These are phyloP conservation scores for Mesembryanthemum crystallinum DNA, from an alignment of 148 eudicot species.

Conservation along the genomic window DNA sequence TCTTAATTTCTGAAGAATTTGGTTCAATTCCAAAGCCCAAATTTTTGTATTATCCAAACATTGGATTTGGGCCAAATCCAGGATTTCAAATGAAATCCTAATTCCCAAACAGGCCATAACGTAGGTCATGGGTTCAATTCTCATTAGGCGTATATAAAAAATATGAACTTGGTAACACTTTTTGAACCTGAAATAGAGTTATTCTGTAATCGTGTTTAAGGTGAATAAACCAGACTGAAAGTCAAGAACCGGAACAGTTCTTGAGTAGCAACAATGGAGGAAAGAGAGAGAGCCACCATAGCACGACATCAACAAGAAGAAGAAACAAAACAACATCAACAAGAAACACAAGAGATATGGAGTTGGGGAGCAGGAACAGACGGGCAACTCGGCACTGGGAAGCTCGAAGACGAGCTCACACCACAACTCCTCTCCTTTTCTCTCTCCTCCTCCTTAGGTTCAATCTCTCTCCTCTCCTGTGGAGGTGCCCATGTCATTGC, in stretches of 20 bases:
- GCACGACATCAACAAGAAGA: constrained; percentile 15
- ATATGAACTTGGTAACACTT: too few relatives aligned
- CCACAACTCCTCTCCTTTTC: constrained; percentile 44
- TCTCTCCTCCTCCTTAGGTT: constrained; percentile 29
- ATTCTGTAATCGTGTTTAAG: too few relatives aligned
- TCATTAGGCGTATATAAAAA: too few relatives aligned
- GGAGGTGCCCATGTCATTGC: constrained; percentile 96
- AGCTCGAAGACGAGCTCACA: constrained; percentile 54
- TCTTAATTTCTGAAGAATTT: too few relatives aligned
- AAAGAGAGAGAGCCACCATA: constrained; percentile 21
- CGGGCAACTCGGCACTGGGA: constrained; percentile 70
- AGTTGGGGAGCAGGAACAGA: constrained; percentile 99
- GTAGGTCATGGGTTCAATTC: too few relatives aligned
- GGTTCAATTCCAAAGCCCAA: too few relatives aligned
- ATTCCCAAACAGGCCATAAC: too few relatives aligned
- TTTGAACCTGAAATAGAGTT: too few relatives aligned
- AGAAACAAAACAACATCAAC: constrained; percentile 5
- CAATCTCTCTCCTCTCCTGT: constrained; percentile 60
- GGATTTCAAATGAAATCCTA: too few relatives aligned
- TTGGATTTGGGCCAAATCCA: too few relatives aligned
- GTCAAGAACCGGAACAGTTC: not conserved
- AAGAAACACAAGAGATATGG: constrained; percentile 38
- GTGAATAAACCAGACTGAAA: too few relatives aligned
- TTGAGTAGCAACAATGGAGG: constrained; percentile 24
- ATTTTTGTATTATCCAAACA: too few relatives aligned